Conservation (phyloP, 345 rosid genomes). For the Arabis hirsuta region DNA sequence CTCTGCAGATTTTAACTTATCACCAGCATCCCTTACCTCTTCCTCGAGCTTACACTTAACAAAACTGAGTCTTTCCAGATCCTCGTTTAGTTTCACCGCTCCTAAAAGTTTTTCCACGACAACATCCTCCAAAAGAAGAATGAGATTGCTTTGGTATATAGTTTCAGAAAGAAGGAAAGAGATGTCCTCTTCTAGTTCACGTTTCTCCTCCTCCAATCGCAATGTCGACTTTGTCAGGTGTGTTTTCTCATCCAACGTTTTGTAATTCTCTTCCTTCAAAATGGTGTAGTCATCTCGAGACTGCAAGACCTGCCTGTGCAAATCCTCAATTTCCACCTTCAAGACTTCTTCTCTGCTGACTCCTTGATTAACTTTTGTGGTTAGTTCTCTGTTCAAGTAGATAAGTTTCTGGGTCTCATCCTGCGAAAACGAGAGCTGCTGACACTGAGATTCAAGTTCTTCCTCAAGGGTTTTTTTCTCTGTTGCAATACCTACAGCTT, state of each 20-base stretch:
- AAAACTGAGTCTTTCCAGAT: constrained; percentile 50
- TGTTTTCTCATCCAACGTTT: constrained; percentile 54
- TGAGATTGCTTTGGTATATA: constrained; percentile 59
- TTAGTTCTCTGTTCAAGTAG: constrained; percentile 56
- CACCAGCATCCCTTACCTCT: constrained; percentile 53
- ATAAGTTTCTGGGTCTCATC: constrained; percentile 50
- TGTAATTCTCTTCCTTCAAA: constrained; percentile 59
- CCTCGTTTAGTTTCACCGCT: constrained; percentile 50
- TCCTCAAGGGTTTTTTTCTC: constrained; percentile 53
- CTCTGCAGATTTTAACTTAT: constrained; percentile 47
- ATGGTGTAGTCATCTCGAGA: constrained; percentile 50
- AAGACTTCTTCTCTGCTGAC: constrained; percentile 60
- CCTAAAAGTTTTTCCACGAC: constrained; percentile 54
- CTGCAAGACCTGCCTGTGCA: constrained; percentile 53
- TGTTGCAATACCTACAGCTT: constrained; percentile 56
- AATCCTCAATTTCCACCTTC: constrained; percentile 56
- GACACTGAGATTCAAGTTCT: constrained; percentile 53
- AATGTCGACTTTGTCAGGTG: constrained; percentile 51
- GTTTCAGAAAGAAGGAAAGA: constrained; percentile 52
- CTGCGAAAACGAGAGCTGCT: constrained; percentile 53
- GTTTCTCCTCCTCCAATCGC: constrained; percentile 55
- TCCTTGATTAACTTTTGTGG: constrained; percentile 54
- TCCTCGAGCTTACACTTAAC: constrained; percentile 60
- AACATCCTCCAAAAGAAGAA: constrained; percentile 56
- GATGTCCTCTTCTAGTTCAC: constrained; percentile 66